Evolutionary conservation across 306 rosid genomes (phyloP).

Genomic region (Vigna hirtella): DNA sequence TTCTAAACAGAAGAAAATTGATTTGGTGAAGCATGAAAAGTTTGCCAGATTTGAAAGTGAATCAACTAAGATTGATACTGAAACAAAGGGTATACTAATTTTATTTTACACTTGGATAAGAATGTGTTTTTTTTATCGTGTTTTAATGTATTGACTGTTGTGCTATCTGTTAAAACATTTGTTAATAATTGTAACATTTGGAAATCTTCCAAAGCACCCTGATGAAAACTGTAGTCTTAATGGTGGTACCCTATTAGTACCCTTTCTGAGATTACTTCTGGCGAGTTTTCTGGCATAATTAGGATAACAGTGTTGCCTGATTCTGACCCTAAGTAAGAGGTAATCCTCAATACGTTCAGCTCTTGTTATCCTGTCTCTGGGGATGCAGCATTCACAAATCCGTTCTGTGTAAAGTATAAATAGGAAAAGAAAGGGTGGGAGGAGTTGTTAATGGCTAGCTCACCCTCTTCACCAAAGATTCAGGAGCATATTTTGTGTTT

Average conservation of each 20-base stretch:
- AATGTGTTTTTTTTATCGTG: conserved; percentile 3
- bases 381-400: conserved; percentile 56
- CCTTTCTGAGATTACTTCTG: conserved; percentile 54
- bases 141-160: not conserved
- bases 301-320: conserved; percentile 67
- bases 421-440: conserved; percentile 84
- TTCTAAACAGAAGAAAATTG: conserved; percentile 51
- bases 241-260: conserved; percentile 19
- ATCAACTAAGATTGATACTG: conserved; percentile 43
- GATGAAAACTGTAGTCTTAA: conserved; percentile 36
- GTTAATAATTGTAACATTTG: conserved; percentile 46
- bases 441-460: conserved; percentile 79
- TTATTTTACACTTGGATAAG: conserved; percentile 18
- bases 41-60: conserved; percentile 47
- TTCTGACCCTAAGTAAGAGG: conserved; percentile 53
- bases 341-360: conserved; percentile 60
- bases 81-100: conserved; percentile 49
- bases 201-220: conserved; percentile 37
- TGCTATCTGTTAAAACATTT: not conserved
- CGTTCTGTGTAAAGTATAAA: conserved; percentile 66
- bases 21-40: conserved; percentile 43
- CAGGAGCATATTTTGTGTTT: conserved; percentile 79
- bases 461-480: conserved; percentile 78
- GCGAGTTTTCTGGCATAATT: conserved; percentile 66
- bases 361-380: conserved; percentile 82